Evolutionary conservation across 129 eudicot genomes (phyloP).

Genomic region (Pseudognaphalium luteoalbum): DNA sequence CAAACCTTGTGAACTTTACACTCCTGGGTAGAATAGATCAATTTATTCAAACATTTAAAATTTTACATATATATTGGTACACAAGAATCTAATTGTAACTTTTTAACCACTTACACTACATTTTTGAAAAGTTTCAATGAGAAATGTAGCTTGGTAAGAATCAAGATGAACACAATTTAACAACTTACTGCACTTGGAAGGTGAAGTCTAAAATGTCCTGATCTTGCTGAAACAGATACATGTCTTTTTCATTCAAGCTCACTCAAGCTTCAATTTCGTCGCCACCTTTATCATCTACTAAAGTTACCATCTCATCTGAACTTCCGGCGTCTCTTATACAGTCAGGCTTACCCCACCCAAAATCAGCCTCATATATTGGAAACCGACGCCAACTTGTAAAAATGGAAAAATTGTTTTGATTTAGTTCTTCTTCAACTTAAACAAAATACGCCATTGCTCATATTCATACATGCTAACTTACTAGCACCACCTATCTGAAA

Average conservation of each 20-base stretch:
- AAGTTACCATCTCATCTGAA: conserved; percentile 11
- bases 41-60: too few species aligned
- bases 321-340: conserved; percentile 22
- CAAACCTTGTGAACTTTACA: too few species aligned
- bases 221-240: conserved; percentile 33
- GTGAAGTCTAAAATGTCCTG: conserved; percentile 21
- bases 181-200: too few species aligned
- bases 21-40: too few species aligned
- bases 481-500: conserved; percentile 10
- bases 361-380: conserved; percentile 38
- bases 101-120: too few species aligned
- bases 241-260: conserved; percentile 35
- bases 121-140: too few species aligned
- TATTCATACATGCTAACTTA: neutral
- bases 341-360: conserved; percentile 45
- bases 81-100: too few species aligned
- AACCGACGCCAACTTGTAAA: conserved; percentile 41
- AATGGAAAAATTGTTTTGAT: conserved; percentile 26
- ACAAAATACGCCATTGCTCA: conserved; percentile 20
- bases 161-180: too few species aligned
- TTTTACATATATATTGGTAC: too few species aligned
- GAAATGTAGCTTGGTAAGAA: too few species aligned
- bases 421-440: conserved; percentile 30
- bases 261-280: conserved; percentile 39
- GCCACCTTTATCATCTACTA: conserved; percentile 37